Percentiles rank a stretch among this genome's conserved stretches.
These are phyloP conservation scores for Colletotrichum spaethianum DNA, from an alignment of 2,329 filamentous ascomycete genomes.

Conservation along the genomic window DNA sequence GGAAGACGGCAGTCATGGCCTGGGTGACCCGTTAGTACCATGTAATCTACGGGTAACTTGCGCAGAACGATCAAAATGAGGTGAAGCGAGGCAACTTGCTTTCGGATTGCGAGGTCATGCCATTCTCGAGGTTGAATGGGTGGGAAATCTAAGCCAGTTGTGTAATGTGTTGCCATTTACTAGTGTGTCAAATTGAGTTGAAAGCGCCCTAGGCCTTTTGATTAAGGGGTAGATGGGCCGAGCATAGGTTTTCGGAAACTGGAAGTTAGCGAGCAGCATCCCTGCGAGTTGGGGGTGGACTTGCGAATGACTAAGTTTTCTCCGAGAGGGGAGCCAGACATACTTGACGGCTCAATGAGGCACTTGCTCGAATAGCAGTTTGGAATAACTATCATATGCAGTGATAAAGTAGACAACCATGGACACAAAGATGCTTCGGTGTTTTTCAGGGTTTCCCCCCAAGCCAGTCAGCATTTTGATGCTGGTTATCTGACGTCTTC, in stretches of 20 bases:
- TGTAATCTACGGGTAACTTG: constrained; percentile 27
- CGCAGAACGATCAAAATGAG: not conserved
- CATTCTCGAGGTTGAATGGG: not conserved
- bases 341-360: not conserved
- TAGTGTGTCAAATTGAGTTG: constrained; percentile 29
- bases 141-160: constrained; percentile 14
- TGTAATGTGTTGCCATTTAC: not conserved
- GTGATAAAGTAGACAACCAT: not conserved
- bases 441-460: not conserved
- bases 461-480: too few relatives aligned
- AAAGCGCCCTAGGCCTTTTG: constrained; percentile 4
- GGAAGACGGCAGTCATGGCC: not conserved
- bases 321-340: not conserved
- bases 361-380: not conserved
- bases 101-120: constrained; percentile 18
- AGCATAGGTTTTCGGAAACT: not conserved
- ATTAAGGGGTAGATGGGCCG: constrained; percentile 36
- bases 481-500: too few relatives aligned
- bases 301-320: constrained; percentile 3
- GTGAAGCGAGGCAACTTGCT: constrained; percentile 7
- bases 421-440: not conserved
- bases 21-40: not conserved
- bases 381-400: too few relatives aligned
- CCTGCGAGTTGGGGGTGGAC: constrained; percentile 9
- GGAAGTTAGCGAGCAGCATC: constrained; percentile 16